A percentile compares a stretch with the other conserved stretches of the same genome.
Conservation (phyloP, 139 green algal species). For the Spirogloea muscicola region DNA sequence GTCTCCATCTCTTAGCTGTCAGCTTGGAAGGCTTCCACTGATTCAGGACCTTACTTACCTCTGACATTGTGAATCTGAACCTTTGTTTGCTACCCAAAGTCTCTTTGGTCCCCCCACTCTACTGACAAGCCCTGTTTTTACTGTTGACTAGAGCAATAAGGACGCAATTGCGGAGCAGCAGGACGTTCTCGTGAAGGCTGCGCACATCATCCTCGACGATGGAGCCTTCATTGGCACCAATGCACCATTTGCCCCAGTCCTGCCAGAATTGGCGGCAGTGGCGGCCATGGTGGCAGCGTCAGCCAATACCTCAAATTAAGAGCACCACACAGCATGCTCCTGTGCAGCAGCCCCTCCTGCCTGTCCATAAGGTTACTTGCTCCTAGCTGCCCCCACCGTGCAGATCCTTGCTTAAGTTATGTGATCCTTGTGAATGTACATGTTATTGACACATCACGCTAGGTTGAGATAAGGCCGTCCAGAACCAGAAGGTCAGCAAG, state of each 20-base stretch:
- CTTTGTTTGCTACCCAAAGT: neutral
- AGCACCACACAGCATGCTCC: too few relatives aligned
- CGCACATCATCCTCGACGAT: conserved; percentile 2
- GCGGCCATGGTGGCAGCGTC: too few relatives aligned
- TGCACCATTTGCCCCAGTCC: conserved; percentile 2
- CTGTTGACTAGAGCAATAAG: neutral
- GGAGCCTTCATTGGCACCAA: neutral
- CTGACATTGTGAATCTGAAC: neutral
- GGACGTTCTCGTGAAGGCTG: conserved; percentile 4
- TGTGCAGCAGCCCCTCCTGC: too few relatives aligned
- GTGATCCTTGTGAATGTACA: too few relatives aligned
- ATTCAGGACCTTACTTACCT: neutral
- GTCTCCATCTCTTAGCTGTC: neutral
- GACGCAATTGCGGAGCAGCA: conserved; percentile 3
- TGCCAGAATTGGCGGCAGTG: too few relatives aligned
- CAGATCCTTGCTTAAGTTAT: too few relatives aligned
- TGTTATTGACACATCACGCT: too few relatives aligned
- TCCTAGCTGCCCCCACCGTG: too few relatives aligned
- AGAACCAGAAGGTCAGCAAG: too few relatives aligned
- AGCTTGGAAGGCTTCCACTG: neutral
- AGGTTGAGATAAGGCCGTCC: too few relatives aligned
- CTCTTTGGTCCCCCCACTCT: neutral
- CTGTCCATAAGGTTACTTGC: too few relatives aligned
- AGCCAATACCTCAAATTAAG: too few relatives aligned
- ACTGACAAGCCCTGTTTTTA: neutral